A percentile compares a stretch with the other conserved stretches of the same genome.
Evolutionary conservation across 768 basidiomycete genomes (phyloP).

Genomic region (Lactarius sp.): DNA sequence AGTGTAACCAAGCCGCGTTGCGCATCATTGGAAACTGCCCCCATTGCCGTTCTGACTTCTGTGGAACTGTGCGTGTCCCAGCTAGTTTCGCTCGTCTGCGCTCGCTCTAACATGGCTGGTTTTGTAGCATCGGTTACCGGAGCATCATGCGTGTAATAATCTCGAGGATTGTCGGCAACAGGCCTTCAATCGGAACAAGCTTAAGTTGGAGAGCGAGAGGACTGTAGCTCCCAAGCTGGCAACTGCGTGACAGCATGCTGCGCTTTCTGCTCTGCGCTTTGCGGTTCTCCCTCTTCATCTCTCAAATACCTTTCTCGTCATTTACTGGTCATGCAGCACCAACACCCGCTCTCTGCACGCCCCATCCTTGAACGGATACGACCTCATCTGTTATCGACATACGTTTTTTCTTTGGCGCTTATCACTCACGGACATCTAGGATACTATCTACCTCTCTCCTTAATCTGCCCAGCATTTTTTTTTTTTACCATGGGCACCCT

Average conservation of each 20-base stretch:
- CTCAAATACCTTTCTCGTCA: constrained; percentile 12
- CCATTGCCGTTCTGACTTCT: constrained; percentile 74
- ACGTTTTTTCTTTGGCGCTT: constrained; percentile 30
- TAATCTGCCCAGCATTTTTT: constrained; percentile 11
- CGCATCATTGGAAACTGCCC: constrained; percentile 84
- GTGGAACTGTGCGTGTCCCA: constrained; percentile 54
- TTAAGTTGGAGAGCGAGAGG: constrained; percentile 80
- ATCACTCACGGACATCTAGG: constrained; percentile 24
- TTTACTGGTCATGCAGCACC: not conserved
- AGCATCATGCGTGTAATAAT: constrained; percentile 81
- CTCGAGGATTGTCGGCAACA: constrained; percentile 81
- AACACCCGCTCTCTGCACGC: not conserved
- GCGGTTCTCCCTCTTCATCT: constrained; percentile 1
- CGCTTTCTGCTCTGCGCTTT: constrained; percentile 15
- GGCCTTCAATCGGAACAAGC: constrained; percentile 86
- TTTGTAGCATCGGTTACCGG: constrained; percentile 77
- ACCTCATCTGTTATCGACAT: constrained; percentile 16
- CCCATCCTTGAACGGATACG: constrained; percentile 3
- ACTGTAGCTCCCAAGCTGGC: constrained; percentile 86
- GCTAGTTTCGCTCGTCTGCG: not conserved
- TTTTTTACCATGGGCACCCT: constrained; percentile 8
- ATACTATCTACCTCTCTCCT: constrained; percentile 16
- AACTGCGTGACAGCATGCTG: constrained; percentile 46
- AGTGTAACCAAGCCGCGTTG: constrained; percentile 74
- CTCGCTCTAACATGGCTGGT: constrained; percentile 23